Conservation (phyloP, 2,329 filamentous ascomycete genomes). For the Chaetomiaceae sp. region DNA sequence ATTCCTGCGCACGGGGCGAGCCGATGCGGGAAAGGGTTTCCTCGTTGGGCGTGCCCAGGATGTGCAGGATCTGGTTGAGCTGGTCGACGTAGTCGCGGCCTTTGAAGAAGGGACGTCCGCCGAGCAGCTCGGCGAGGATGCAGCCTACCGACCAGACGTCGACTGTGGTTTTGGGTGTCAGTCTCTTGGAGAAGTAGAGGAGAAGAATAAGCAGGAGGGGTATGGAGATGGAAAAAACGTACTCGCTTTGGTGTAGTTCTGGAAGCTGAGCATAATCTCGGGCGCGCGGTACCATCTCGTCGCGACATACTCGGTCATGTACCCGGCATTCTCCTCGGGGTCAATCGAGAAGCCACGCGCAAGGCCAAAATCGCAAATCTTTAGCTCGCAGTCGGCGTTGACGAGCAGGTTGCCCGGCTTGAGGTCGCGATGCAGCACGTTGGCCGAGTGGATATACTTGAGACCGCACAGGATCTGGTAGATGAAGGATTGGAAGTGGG, state of each 20-base stretch:
- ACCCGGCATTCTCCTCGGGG: constrained; percentile 95
- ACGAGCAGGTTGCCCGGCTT: constrained; percentile 97
- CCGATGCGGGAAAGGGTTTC: constrained; percentile 91
- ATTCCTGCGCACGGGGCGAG: constrained; percentile 92
- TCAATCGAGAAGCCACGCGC: constrained; percentile 96
- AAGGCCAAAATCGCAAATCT: constrained; percentile 97
- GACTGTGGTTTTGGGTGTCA: constrained; percentile 55
- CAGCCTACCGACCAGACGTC: constrained; percentile 99
- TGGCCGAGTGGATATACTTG: constrained; percentile 99
- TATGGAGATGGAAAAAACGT: constrained; percentile 43
- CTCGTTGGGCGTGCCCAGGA: constrained; percentile 93
- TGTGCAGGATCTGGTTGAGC: constrained; percentile 98
- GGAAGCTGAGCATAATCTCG: constrained; percentile 99
- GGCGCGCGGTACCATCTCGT: constrained; percentile 94
- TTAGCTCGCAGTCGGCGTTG: constrained; percentile 98
- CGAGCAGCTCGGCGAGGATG: constrained; percentile 92
- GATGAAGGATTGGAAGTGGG: constrained; percentile 99
- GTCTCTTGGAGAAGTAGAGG: not conserved
- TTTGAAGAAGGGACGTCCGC: constrained; percentile 97
- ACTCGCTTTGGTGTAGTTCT: constrained; percentile 99
- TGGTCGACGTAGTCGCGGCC: constrained; percentile 98
- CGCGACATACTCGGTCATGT: constrained; percentile 99
- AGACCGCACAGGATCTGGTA: constrained; percentile 98
- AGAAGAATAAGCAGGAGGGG: not conserved
- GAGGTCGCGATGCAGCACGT: constrained; percentile 92